Evolutionary conservation across 306 rosid species (phyloP), one percentile per base, ranked within the genome.

Genomic region (Leucaena leucocephala): DNA sequence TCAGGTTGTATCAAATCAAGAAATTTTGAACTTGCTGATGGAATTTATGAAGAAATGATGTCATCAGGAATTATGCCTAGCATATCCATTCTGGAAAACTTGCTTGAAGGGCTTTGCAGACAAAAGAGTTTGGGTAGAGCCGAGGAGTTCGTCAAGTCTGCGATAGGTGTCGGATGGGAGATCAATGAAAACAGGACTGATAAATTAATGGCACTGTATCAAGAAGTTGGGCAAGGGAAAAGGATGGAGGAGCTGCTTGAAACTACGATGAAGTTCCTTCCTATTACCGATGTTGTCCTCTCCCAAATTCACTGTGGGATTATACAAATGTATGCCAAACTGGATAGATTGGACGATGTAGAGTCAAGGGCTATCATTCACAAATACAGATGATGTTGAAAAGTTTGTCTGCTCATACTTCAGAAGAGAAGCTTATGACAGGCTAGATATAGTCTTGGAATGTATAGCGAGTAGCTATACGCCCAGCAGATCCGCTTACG

Each of bases 401-500:
- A 86, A 64, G 74, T 90, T 88, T 55, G 85, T 90, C 43, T 85
- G 89, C 35, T 84, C 82, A 7, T 88, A 90, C 78, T 90, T 90
- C 33, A 86, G 94, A 82, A 76, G 58, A 77, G 80, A 74, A 33
- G 88, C 90, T 73, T 84, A 84, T 78, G 92, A 85, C 78, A 82
- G 90, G 77, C 71, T 88, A 74, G 90, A 86, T 64, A 58, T 90
- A 78, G 88, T 87, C 82, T 83, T 87, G 82, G 89, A 88, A 77
- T 83, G 76, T 14, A 42, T 86, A 7, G 76, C 80, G 74, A 71
- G 81, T 52, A 68, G 52, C 66, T 72, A 80, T 76, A 79, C 72
- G 58, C 78, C 80, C 36, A 66, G 68, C 27, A 78, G 77, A 82
- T 85, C 92, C 42, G 88, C 89, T 82, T 84, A 80, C 43, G 81